Evolutionary conservation across 1,139 yeast species (phyloP).

Genomic region (Arxiozyma telluris): DNA sequence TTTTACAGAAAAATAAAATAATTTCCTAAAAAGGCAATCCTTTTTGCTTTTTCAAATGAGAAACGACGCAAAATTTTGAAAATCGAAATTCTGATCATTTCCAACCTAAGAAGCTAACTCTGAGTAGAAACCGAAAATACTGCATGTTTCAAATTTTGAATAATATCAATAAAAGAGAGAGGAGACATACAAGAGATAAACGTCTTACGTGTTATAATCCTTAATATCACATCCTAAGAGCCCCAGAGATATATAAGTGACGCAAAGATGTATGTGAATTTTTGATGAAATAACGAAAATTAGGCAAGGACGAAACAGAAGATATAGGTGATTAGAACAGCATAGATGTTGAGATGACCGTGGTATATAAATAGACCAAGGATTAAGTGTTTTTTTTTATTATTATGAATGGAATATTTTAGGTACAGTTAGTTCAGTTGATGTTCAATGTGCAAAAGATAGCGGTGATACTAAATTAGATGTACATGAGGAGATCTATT

Average conservation of each 20-base stretch:
- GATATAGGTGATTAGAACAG: not conserved
- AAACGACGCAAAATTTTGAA: slow-evolving; percentile 1
- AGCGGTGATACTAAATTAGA: too few relatives aligned
- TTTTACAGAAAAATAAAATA: too few relatives aligned
- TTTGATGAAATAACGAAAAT: not conserved
- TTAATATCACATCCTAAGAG: not conserved
- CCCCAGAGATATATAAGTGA: slow-evolving; percentile 10
- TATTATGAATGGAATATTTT: not conserved
- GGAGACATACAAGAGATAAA: not conserved
- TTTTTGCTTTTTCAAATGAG: not conserved
- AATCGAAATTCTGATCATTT: not conserved
- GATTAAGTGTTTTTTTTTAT: too few relatives aligned
- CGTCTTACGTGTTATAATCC: not conserved
- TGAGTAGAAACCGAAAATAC: not conserved
- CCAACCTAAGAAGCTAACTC: not conserved
- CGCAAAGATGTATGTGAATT: slow-evolving; percentile 15
- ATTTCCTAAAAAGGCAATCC: not conserved
- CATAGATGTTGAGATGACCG: not conserved
- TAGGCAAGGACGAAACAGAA: not conserved
- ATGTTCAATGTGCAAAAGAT: not conserved
- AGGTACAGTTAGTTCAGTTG: not conserved
- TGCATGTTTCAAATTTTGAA: not conserved
- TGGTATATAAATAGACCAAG: not conserved
- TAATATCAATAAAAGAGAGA: not conserved
- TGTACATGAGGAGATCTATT: not conserved